Percentiles rank a stretch among this genome's conserved stretches.
These are phyloP conservation scores for Oryza officinalis DNA, from an alignment of 176 grass and related monocot species.

Conservation along the genomic window DNA sequence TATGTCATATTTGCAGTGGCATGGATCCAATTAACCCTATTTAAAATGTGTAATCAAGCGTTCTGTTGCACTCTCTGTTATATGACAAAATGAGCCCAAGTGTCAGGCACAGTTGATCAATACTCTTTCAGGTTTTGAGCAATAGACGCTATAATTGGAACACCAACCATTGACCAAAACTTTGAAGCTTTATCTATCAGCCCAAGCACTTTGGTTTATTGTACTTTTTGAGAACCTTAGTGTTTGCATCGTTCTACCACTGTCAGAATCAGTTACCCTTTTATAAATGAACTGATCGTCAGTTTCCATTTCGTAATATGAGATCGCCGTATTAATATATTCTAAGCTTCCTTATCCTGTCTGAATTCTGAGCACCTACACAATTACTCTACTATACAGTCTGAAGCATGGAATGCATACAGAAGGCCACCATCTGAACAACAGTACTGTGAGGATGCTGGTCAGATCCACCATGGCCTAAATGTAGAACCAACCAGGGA, in stretches of 20 bases:
- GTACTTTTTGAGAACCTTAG: not conserved
- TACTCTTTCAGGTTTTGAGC: not conserved
- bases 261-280: not conserved
- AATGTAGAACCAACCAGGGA: slow-evolving; percentile 74
- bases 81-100: not conserved
- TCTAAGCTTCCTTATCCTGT: slow-evolving; percentile 27
- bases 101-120: not conserved
- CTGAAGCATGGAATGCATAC: slow-evolving; percentile 80
- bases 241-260: not conserved
- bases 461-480: slow-evolving; percentile 50
- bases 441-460: slow-evolving; percentile 63
- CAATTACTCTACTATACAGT: slow-evolving; percentile 38
- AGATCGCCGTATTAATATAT: not conserved
- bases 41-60: not conserved
- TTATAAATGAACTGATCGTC: not conserved
- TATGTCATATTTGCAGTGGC: no score
- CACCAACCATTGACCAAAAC: not conserved
- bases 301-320: not conserved
- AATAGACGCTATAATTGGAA: slow-evolving; percentile 10
- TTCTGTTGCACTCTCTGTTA: not conserved
- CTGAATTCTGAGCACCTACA: slow-evolving; percentile 34
- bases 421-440: slow-evolving; percentile 75
- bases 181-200: not conserved
- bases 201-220: not conserved
- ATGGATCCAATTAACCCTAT: no score